phyloP scores from a whole-genome alignment of 2,329 filamentous ascomycete genomes.

The Phyllosticta ampelicida region DNA sequence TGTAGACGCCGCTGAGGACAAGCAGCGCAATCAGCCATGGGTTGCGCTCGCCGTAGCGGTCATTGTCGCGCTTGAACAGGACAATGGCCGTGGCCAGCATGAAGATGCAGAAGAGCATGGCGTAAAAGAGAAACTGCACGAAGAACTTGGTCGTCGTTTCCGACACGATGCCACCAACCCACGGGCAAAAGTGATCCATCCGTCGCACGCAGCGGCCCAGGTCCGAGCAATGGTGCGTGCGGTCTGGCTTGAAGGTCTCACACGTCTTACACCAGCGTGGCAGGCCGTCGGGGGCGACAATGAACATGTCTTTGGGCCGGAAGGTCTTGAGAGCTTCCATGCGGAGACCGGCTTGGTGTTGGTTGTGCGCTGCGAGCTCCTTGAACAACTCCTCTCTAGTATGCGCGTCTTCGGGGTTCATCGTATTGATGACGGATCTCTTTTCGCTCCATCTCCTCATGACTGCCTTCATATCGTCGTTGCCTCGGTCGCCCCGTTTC shows the following conservation, averaged over 20 bases:
- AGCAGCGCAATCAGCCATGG: constrained; percentile 56
- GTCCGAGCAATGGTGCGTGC: constrained; percentile 78
- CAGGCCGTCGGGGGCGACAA: constrained; percentile 72
- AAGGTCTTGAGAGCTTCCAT: constrained; percentile 36
- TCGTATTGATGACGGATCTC: not conserved
- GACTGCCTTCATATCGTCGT: constrained; percentile 3
- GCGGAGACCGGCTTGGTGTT: not conserved
- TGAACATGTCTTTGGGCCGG: constrained; percentile 72
- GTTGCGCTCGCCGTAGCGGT: constrained; percentile 40
- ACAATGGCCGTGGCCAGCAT: constrained; percentile 53
- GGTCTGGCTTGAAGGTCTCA: constrained; percentile 77
- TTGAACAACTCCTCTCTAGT: not conserved
- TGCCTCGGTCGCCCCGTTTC: constrained; percentile 14
- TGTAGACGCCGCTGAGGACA: constrained; percentile 60
- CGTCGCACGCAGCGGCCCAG: constrained; percentile 71
- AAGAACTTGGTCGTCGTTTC: constrained; percentile 90
- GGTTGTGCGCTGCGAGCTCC: not conserved
- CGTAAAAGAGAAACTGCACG: constrained; percentile 72
- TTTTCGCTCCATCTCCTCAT: constrained; percentile 1
- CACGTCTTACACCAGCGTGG: constrained; percentile 81
- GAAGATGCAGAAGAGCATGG: constrained; percentile 54
- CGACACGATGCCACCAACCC: constrained; percentile 84
- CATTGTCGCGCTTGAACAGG: constrained; percentile 39
- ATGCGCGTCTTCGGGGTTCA: not conserved
- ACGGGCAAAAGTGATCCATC: constrained; percentile 95